Evolutionary conservation across 2,329 filamentous ascomycete genomes (phyloP).

Genomic region (Fusarium sp.): DNA sequence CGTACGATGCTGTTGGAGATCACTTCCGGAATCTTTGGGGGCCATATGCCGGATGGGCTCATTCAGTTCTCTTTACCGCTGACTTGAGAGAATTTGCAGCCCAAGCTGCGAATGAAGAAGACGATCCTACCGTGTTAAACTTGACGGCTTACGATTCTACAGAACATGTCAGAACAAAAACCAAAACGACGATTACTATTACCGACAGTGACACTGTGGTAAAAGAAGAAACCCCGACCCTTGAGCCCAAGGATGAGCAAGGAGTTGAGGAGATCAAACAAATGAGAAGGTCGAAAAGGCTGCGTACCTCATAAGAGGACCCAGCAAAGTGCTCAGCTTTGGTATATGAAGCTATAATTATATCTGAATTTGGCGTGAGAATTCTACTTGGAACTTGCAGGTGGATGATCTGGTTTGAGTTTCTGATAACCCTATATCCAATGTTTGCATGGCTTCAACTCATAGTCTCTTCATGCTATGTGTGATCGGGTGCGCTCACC

Average conservation of each 20-base stretch:
- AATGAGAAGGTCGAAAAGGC: constrained; percentile 43
- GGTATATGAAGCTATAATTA: too few species aligned
- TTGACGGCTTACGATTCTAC: constrained; percentile 15
- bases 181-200: constrained; percentile 37
- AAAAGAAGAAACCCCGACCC: constrained; percentile 27
- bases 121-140: constrained; percentile 19
- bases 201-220: constrained; percentile 28
- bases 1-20: constrained; percentile 90
- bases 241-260: constrained; percentile 25
- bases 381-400: neutral
- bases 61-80: constrained; percentile 95
- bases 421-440: too few species aligned
- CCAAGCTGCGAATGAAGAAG: constrained; percentile 51
- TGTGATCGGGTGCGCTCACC: too few species aligned
- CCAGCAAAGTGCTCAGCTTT: neutral
- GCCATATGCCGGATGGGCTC: constrained; percentile 94
- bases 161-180: constrained; percentile 38
- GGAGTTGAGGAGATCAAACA: constrained; percentile 17
- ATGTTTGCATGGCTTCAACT: too few species aligned
- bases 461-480: too few species aligned
- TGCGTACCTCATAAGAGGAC: constrained; percentile 34
- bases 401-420: neutral
- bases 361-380: neutral
- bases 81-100: constrained; percentile 88
- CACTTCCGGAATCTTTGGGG: constrained; percentile 94